Base-by-base conservation (phyloP, 352 stramenopile species). In the Pilasporangium apinafurcum region DNA sequence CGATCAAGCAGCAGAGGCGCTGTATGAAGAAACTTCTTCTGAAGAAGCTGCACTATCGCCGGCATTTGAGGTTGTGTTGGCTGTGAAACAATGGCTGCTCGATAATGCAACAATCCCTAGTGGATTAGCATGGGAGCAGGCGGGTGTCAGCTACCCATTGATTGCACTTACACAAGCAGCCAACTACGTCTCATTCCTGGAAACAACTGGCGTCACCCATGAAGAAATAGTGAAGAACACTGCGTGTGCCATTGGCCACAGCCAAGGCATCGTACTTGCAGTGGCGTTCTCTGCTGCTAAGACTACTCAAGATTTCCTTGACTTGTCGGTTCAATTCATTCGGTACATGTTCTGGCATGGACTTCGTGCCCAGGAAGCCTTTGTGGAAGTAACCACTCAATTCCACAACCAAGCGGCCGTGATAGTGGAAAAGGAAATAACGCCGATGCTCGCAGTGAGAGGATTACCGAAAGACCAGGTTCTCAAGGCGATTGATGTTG, bases 271-370 rank as follows among this genome's bases (percentile, higher is more conserved):
- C 10, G 71, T 88, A 17, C 77, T 65, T 29, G 79, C 80, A 12
- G 71, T 71, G 8, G 51, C 91, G 21, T 78, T 92, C 40, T 63
- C 83, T 0, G 59, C 59, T 31, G 70, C 76, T 27, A 76, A 63
- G 33, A 83, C 65, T 6, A 48, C 39, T 16, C 42, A 71, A 16
- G 70, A 88, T 26, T 83, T 89, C 40, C 44, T 53, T n/a, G 46
- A 62, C 25, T 31, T 85, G 2, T 56, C 60, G 2, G 53, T 91
- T 12, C 37, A 50, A 10, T 53, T 79, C 22, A 47, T 92, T 33
- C 69, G 76, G 31, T 90, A 89, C 50, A 75, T 92, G 69, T 91
- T 92, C 49, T 91, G 69, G 59, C 75, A 92, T 47, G 83, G 81
- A 37, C 57, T 95, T 10, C 74, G 74, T 42, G 59, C 68, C 9